phyloP scores from a whole-genome alignment of 208 protist species.

The Spironucleus salmonicida region DNA sequence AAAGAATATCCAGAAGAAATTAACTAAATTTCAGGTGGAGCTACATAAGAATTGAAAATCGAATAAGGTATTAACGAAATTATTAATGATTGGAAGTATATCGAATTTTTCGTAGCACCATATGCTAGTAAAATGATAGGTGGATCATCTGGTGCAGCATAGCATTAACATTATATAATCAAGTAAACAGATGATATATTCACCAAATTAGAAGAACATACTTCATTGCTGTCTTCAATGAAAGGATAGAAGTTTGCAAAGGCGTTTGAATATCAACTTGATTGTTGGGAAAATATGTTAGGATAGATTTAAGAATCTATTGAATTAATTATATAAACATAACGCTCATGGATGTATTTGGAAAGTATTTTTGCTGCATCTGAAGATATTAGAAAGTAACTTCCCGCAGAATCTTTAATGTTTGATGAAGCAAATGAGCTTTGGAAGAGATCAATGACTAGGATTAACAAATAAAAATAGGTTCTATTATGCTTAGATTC shows the following conservation, averaged over 20 bases:
- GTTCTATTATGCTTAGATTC: constrained; percentile 16
- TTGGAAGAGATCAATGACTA: constrained; percentile 23
- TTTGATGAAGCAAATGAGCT: constrained; percentile 23
- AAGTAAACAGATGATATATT: constrained; percentile 18
- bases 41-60: constrained; percentile 11
- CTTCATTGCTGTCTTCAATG: constrained; percentile 7
- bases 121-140: neutral
- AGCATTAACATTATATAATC: neutral
- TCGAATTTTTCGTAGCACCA: neutral
- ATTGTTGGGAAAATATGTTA: constrained; percentile 19
- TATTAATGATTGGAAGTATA: neutral
- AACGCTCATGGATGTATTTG: constrained; percentile 37
- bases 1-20: neutral
- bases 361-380: constrained; percentile 35
- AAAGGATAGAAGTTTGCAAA: constrained; percentile 18
- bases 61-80: constrained; percentile 9
- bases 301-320: neutral
- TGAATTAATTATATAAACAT: constrained; percentile 18
- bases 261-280: constrained; percentile 26
- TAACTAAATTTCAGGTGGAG: constrained; percentile 1
- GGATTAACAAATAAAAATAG: neutral
- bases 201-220: neutral
- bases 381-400: constrained; percentile 32
- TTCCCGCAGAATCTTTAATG: constrained; percentile 20
- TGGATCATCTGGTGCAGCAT: neutral